Conservation (phyloP, 2,329 filamentous ascomycete genomes). For the Knoxdaviesia capensis region DNA sequence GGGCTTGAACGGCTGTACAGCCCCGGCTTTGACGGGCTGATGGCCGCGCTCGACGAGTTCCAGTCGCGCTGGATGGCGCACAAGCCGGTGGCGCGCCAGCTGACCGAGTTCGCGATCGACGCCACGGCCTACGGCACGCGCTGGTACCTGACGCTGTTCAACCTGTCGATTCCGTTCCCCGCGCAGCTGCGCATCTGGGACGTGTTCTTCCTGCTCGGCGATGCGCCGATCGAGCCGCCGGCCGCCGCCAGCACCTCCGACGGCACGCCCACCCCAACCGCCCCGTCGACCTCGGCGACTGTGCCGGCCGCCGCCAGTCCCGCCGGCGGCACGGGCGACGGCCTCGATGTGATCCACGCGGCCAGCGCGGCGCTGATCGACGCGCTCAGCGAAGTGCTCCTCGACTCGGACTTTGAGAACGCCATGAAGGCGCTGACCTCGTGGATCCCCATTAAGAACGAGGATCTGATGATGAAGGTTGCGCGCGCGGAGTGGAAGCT, state of each 20-base stretch:
- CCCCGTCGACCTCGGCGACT: slow-evolving; percentile 3
- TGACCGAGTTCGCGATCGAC: slow-evolving; percentile 61
- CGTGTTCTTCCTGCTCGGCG: slow-evolving; percentile 86
- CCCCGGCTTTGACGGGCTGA: slow-evolving; percentile 67
- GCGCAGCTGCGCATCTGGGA: slow-evolving; percentile 95
- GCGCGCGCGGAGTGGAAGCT: slow-evolving; percentile 69
- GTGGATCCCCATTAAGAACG: slow-evolving; percentile 85
- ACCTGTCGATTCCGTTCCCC: slow-evolving; percentile 84
- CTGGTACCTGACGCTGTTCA: slow-evolving; percentile 97
- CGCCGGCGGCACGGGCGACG: slow-evolving; percentile 11
- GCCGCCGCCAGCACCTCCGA: slow-evolving; percentile 4
- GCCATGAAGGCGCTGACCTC: slow-evolving; percentile 93
- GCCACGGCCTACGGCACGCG: slow-evolving; percentile 87
- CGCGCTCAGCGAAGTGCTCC: slow-evolving; percentile 67
- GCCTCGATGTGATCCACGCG: slow-evolving; percentile 77
- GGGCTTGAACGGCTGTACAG: slow-evolving; percentile 73
- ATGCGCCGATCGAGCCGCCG: slow-evolving; percentile 24
- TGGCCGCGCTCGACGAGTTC: slow-evolving; percentile 71
- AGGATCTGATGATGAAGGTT: slow-evolving; percentile 82
- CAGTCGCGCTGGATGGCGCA: slow-evolving; percentile 62
- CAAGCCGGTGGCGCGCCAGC: slow-evolving; percentile 58
- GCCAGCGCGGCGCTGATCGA: slow-evolving; percentile 79
- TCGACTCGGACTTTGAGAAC: slow-evolving; percentile 92
- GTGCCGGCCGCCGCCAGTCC: slow-evolving; percentile 1
- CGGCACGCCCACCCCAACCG: not conserved